These are phyloP conservation scores for Pythium biforme DNA, from an alignment of 352 stramenopile species.

Conservation along the genomic window DNA sequence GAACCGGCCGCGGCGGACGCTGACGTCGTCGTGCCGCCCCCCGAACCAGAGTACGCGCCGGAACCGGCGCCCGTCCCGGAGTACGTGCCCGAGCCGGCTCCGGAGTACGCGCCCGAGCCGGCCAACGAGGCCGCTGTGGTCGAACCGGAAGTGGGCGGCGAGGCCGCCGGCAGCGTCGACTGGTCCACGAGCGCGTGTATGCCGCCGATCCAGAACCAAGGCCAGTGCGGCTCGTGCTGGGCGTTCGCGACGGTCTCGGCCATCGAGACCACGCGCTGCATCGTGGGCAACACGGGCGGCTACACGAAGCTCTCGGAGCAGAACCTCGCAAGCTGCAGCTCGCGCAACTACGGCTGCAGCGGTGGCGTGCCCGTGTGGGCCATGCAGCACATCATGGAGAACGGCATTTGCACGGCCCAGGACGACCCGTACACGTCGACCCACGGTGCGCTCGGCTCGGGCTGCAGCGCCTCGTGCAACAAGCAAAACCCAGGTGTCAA, in stretches of 20 bases:
- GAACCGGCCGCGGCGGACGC: neutral
- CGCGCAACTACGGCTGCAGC: conserved; percentile 86
- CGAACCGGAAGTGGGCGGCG: neutral
- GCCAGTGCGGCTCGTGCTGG: conserved; percentile 94
- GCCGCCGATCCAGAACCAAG: conserved; percentile 89
- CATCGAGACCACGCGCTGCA: conserved; percentile 89
- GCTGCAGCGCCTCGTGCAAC: conserved; percentile 12
- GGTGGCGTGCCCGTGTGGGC: conserved; percentile 90
- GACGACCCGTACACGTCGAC: conserved; percentile 75
- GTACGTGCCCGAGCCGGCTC: neutral
- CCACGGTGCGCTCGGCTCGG: conserved; percentile 5
- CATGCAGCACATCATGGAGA: conserved; percentile 88
- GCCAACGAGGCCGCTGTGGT: conserved; percentile 5
- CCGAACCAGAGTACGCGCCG: neutral
- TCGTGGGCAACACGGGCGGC: conserved; percentile 58
- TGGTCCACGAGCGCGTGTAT: conserved; percentile 23
- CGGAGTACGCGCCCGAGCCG: conserved; percentile 1
- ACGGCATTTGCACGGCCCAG: conserved; percentile 80
- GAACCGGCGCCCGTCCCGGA: neutral
- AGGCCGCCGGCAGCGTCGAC: conserved; percentile 10
- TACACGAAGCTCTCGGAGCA: conserved; percentile 88
- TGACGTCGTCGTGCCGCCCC: conserved; percentile 1
- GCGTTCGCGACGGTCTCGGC: conserved; percentile 94
- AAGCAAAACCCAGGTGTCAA: conserved; percentile 14
- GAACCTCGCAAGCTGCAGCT: conserved; percentile 91